These are phyloP conservation scores for Alternaria longipes DNA, from an alignment of 2,329 filamentous ascomycete genomes.

Conservation along the genomic window DNA sequence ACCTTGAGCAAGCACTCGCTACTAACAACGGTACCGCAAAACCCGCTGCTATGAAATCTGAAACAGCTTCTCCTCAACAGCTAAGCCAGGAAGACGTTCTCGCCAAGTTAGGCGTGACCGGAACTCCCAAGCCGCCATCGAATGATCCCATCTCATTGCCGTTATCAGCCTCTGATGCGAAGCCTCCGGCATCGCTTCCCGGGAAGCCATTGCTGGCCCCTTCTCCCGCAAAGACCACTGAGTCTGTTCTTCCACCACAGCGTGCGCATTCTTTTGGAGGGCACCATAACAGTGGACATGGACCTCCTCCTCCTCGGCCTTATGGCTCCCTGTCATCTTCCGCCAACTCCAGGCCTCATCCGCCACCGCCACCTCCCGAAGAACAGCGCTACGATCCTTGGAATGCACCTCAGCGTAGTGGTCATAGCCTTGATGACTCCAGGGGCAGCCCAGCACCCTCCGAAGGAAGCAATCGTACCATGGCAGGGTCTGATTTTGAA, in stretches of 20 bases:
- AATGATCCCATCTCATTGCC: constrained; percentile 29
- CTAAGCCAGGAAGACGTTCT: constrained; percentile 50
- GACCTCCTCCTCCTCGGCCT: constrained; percentile 28
- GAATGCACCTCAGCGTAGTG: constrained; percentile 31
- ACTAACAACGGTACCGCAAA: constrained; percentile 25
- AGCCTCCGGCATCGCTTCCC: constrained; percentile 23
- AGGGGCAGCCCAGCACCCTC: constrained; percentile 45
- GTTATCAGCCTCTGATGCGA: constrained; percentile 19
- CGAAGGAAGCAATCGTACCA: constrained; percentile 47
- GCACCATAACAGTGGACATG: constrained; percentile 21
- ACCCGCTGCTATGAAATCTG: constrained; percentile 4
- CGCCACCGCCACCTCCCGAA: constrained; percentile 36
- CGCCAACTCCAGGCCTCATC: constrained; percentile 20
- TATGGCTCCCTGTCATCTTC: constrained; percentile 40
- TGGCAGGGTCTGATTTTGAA: constrained; percentile 48
- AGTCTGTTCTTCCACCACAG: constrained; percentile 22
- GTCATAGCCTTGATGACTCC: constrained; percentile 28
- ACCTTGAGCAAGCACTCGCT: constrained; percentile 52
- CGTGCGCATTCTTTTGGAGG: constrained; percentile 37
- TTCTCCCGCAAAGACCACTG: background rate
- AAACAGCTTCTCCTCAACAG: constrained; percentile 15
- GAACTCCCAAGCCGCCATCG: constrained; percentile 47
- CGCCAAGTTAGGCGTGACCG: constrained; percentile 49
- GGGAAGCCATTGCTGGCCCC: constrained; percentile 28
- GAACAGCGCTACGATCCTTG: constrained; percentile 34